Evolutionary conservation across 2,329 filamentous ascomycete species (phyloP).

Genomic region (Domatiomyces globalis): DNA sequence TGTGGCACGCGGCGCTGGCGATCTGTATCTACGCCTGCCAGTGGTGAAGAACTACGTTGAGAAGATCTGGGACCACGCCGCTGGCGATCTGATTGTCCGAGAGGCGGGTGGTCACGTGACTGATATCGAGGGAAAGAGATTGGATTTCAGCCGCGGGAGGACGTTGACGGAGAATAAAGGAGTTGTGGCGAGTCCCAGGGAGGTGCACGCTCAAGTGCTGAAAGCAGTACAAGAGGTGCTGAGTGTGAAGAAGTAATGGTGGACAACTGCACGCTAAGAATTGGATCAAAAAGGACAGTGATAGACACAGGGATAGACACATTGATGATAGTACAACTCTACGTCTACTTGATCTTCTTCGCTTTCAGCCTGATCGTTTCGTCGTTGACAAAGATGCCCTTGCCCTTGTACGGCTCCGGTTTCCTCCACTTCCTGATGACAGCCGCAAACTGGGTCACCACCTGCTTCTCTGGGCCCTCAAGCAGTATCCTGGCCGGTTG

Average conservation of each 20-base stretch:
- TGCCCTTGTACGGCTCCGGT: constrained; percentile 97
- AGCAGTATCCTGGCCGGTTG: constrained; percentile 83
- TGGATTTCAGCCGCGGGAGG: constrained; percentile 77
- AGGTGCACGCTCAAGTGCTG: constrained; percentile 62
- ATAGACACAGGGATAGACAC: constrained; percentile 21
- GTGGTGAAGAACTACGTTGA: constrained; percentile 80
- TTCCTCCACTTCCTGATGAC: constrained; percentile 74
- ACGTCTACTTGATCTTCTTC: constrained; percentile 77
- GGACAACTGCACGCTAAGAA: constrained; percentile 5
- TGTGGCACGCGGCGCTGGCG: constrained; percentile 83
- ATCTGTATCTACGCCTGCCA: constrained; percentile 84
- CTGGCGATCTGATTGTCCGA: constrained; percentile 81
- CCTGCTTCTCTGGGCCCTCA: constrained; percentile 74
- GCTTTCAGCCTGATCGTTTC: constrained; percentile 97
- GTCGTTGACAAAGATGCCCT: constrained; percentile 95
- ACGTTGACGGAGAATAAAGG: constrained; percentile 86
- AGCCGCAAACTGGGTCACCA: constrained; percentile 82
- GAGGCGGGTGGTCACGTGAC: constrained; percentile 89
- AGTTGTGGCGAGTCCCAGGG: constrained; percentile 71
- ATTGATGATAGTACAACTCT: constrained; percentile 4
- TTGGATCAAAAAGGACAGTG: constrained; percentile 9
- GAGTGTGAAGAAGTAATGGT: constrained; percentile 25
- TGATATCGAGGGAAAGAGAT: constrained; percentile 67
- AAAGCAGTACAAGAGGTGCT: constrained; percentile 71
- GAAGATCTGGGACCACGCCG: constrained; percentile 99